Evolutionary conservation across 2,329 filamentous ascomycete genomes (phyloP).

Genomic region (Pestalotiopsis sp.): DNA sequence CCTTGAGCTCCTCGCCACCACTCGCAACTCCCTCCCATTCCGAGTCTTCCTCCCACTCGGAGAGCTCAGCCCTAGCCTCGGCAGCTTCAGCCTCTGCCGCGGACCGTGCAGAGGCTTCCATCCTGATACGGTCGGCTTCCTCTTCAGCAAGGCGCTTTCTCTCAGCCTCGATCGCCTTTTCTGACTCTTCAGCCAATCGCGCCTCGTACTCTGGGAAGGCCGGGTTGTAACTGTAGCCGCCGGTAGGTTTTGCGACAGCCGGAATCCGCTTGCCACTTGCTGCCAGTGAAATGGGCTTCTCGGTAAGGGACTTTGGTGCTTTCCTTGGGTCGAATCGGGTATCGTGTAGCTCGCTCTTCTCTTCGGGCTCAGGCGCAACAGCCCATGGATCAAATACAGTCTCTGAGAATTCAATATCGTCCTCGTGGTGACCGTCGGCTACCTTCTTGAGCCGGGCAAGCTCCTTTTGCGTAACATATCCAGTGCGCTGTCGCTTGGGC

Average conservation of each 20-base stretch:
- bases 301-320: conserved; percentile 72
- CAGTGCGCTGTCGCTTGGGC: conserved; percentile 72
- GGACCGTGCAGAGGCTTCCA: conserved; percentile 68
- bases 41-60: conserved; percentile 81
- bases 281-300: conserved; percentile 78
- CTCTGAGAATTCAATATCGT: conserved; percentile 55
- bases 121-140: conserved; percentile 64
- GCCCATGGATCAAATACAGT: conserved; percentile 81
- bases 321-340: conserved; percentile 56
- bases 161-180: conserved; percentile 78
- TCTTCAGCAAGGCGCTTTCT: conserved; percentile 68
- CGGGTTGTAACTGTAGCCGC: conserved; percentile 91
- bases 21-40: conserved; percentile 91
- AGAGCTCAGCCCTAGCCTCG: conserved; percentile 63
- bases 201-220: conserved; percentile 82
- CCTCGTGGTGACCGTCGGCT: conserved; percentile 70
- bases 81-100: conserved; percentile 75
- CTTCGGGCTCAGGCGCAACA: conserved; percentile 28
- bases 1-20: conserved; percentile 65
- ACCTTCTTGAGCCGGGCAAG: conserved; percentile 75
- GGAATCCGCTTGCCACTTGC: conserved; percentile 78
- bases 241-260: conserved; percentile 75
- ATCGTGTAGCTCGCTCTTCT: conserved; percentile 32
- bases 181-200: conserved; percentile 71
- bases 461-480: conserved; percentile 84